Conservation (phyloP, 495 filamentous ascomycete species). For the Xanthoparmelia taractica region DNA sequence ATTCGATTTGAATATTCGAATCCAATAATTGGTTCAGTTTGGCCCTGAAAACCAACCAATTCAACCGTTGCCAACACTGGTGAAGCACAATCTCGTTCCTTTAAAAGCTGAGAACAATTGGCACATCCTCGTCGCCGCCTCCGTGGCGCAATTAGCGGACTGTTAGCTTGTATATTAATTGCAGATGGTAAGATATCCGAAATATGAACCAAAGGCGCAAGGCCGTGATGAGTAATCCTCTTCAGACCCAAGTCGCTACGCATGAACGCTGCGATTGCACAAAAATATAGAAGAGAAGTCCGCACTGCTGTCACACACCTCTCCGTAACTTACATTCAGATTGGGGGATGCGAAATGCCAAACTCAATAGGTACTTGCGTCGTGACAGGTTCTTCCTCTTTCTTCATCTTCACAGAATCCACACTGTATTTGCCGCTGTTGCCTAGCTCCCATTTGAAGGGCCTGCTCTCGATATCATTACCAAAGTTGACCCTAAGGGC, state of each 20-base stretch:
- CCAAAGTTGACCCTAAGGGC: background rate
- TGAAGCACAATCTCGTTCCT: too few species aligned
- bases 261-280: background rate
- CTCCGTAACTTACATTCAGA: background rate
- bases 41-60: too few species aligned
- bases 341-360: background rate
- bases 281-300: background rate
- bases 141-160: background rate
- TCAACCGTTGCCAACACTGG: too few species aligned
- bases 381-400: background rate
- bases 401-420: background rate
- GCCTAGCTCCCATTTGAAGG: constrained; percentile 2
- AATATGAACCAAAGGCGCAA: background rate
- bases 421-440: background rate
- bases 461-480: background rate
- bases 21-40: too few species aligned
- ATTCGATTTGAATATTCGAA: too few species aligned
- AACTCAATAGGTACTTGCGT: background rate
- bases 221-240: background rate
- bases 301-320: background rate
- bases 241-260: background rate
- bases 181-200: background rate
- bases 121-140: too few species aligned
- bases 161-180: background rate
- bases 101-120: too few species aligned